Base-by-base conservation (phyloP, 225 moss, liverwort and hornwort species). In the Sphagnum tenellum region DNA sequence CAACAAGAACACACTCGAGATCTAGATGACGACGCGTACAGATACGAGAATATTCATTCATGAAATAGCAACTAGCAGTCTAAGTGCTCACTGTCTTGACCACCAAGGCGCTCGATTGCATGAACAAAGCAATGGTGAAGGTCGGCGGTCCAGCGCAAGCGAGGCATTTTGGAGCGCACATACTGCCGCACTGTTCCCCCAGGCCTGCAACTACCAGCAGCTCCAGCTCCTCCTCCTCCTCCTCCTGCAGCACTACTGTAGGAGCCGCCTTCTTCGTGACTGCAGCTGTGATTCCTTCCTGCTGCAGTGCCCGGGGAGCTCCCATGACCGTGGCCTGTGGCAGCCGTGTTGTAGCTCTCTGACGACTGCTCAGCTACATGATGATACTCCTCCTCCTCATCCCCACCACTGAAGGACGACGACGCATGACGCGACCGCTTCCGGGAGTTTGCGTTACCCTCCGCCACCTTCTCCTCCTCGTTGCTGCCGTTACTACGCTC, bases 141-240 rank as follows among this genome's bases (percentile, higher is more conserved):
- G 68, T 89, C 89, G 14, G 89, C 83, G 45, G 89, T 89, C 89
- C 89, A 89, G 6, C 89, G 78, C 68, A 89, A 67, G 69, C 89
- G 80, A 29, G 89, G 89, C 89, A 86, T 86, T 81, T 89, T 89
- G 47, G 89, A 89, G 12, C 89, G 86, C 71, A 89, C 89, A 64
- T 89, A 89, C 57, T 89, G 89, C 49, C 89, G 78, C 62, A 89
- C 89, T 3, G 83, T 77, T 54, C 86, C 86, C 60, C 83, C 79
- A 62, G 81, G 76, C 44, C 81, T 64, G 55, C 81, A 72, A 59
- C 82, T 63, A 58, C 88, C 79, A 45, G 79, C 79, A 63, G 78
- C 78, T 65, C 77, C 77, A 11, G 75, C 79, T 47, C 79, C 75
- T 64, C 74, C 76, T 9, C 55, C 67, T 59, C 66, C 71, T 67